phyloP scores from a whole-genome alignment of 192 early-diverging fungal species.

The Backusella australiensis region DNA sequence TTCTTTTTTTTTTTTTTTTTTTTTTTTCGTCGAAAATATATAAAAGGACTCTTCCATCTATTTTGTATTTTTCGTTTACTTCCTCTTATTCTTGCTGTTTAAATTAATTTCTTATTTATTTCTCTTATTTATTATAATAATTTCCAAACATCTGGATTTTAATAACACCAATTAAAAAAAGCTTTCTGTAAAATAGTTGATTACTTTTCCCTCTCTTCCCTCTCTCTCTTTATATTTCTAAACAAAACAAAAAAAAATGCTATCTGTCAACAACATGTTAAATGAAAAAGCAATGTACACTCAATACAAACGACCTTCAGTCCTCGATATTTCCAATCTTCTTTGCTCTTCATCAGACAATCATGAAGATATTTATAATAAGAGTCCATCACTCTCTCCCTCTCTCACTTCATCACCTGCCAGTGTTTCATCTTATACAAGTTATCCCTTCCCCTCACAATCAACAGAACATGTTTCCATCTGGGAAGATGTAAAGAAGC shows the following conservation, averaged over 20 bases:
- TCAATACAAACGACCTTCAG: constrained; percentile 23
- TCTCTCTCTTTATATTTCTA: background rate
- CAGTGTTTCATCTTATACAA: constrained; percentile 19
- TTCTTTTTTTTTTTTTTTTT: background rate
- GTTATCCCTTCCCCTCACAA: constrained; percentile 16
- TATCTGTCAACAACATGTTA: constrained; percentile 16
- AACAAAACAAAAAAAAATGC: constrained; percentile 9
- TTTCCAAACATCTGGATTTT: background rate
- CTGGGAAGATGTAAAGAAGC: constrained; percentile 4
- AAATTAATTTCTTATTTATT: background rate
- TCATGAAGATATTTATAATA: constrained; percentile 1
- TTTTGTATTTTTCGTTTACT: background rate
- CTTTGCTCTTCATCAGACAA: constrained; percentile 12
- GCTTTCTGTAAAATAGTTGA: background rate
- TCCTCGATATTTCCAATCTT: constrained; percentile 31
- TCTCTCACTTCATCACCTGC: constrained; percentile 24
- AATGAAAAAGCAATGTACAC: constrained; percentile 4
- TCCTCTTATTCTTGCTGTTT: background rate
- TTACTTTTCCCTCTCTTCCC: background rate
- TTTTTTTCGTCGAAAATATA: background rate
- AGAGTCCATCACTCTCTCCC: constrained; percentile 22
- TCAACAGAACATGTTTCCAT: background rate
- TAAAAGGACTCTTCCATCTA: background rate
- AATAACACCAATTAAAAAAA: background rate
- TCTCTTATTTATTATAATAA: background rate